Percentiles rank a stretch among this genome's conserved stretches.
phyloP scores from a whole-genome alignment of 495 filamentous ascomycete species.

The Apiosordaria backusii region DNA sequence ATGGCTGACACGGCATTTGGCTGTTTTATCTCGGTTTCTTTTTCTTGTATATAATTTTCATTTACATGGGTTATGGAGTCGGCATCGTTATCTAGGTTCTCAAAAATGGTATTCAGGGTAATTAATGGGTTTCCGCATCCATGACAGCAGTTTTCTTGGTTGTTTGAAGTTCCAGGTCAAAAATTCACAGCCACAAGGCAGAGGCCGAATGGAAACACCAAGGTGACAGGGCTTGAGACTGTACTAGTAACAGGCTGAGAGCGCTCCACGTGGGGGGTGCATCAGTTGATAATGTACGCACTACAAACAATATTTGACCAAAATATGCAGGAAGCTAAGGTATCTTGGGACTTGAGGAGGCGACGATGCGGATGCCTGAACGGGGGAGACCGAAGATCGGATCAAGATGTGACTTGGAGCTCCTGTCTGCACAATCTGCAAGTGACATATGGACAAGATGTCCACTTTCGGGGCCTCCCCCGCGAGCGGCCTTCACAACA shows the following conservation, averaged over 20 bases:
- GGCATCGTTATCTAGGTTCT: background rate
- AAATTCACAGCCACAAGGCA: too few relatives aligned
- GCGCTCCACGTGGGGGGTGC: conserved; percentile 2
- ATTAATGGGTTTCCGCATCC: background rate
- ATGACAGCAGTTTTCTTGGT: background rate
- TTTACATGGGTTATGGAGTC: background rate
- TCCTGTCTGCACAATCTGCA: too few relatives aligned
- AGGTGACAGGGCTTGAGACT: too few relatives aligned
- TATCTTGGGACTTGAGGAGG: background rate
- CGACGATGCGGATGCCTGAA: conserved; percentile 1
- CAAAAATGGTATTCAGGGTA: background rate
- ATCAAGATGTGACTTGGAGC: background rate
- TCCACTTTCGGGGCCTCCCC: background rate
- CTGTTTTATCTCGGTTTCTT: conserved; percentile 2
- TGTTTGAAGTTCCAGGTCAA: background rate
- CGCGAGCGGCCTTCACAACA: background rate
- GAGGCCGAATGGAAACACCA: too few relatives aligned
- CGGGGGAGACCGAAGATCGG: conserved; percentile 13
- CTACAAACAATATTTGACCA: background rate
- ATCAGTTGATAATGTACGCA: background rate
- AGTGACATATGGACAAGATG: background rate
- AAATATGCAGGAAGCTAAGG: background rate
- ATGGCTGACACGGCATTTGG: background rate
- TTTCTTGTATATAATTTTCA: conserved; percentile 13
- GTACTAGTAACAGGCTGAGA: background rate